Conservation (phyloP, 208 protist genomes). For the Trypanosoma lewisi region DNA sequence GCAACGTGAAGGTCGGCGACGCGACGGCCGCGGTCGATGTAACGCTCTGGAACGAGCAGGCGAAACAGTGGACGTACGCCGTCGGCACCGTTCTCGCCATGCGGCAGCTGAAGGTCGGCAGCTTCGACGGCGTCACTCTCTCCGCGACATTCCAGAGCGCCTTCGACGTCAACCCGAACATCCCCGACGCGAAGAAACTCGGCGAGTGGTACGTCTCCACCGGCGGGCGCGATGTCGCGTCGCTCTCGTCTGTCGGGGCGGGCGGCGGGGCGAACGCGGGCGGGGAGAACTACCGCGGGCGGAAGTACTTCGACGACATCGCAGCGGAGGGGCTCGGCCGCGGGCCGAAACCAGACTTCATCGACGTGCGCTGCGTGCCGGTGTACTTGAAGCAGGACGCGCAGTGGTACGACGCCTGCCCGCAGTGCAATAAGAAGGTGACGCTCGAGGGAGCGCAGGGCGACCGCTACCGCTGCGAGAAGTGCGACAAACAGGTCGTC, state of each 20-base stretch:
- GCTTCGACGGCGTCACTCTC: conserved; percentile 84
- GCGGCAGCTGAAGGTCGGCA: conserved; percentile 82
- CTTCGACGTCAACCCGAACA: conserved; percentile 80
- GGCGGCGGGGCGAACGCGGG: conserved; percentile 19
- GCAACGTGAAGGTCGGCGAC: conserved; percentile 81
- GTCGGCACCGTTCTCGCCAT: conserved; percentile 79
- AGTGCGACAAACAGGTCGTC: conserved; percentile 76
- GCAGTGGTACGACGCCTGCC: conserved; percentile 91
- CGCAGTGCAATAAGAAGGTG: conserved; percentile 91
- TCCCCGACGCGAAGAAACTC: conserved; percentile 86
- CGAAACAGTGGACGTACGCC: conserved; percentile 56
- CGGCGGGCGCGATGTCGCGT: conserved; percentile 73
- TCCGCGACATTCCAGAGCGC: conserved; percentile 80
- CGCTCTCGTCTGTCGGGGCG: conserved; percentile 57
- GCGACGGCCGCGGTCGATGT: conserved; percentile 78
- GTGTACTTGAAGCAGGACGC: conserved; percentile 90
- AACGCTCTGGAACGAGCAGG: conserved; percentile 89
- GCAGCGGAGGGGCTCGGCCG: conserved; percentile 66
- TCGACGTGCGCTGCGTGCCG: conserved; percentile 86
- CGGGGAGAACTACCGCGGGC: conserved; percentile 72
- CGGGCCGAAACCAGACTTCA: conserved; percentile 80
- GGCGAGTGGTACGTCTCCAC: conserved; percentile 83
- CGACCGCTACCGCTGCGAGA: conserved; percentile 84
- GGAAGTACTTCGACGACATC: conserved; percentile 87
- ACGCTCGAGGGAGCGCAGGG: conserved; percentile 73